These are phyloP conservation scores for Lupinus albus DNA, from an alignment of 306 rosid species.

Conservation along the genomic window DNA sequence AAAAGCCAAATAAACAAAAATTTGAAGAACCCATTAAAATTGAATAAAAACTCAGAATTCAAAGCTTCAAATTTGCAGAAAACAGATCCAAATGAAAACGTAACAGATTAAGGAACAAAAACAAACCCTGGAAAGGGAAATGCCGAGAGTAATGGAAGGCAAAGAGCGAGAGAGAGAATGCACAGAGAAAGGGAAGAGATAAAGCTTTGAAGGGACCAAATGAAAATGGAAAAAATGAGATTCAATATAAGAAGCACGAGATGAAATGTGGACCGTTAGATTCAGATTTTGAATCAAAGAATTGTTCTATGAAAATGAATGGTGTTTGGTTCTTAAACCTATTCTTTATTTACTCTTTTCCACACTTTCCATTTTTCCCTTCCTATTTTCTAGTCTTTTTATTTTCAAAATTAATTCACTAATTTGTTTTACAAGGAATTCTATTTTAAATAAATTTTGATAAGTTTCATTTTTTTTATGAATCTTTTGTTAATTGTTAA, in stretches of 20 bases:
- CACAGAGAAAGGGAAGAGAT: constrained; percentile 29
- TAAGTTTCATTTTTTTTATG: no score
- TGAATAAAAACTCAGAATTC: neutral
- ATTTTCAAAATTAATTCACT: neutral
- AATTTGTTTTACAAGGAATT: neutral
- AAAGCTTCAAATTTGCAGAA: neutral
- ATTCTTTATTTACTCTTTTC: constrained; percentile 13
- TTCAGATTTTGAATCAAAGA: constrained; percentile 38
- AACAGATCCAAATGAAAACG: no score
- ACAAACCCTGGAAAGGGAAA: constrained; percentile 51
- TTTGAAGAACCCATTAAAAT: constrained; percentile 8
- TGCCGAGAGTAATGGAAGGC: constrained; percentile 52
- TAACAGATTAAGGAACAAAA: neutral
- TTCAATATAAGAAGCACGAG: constrained; percentile 47
- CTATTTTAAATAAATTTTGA: no score
- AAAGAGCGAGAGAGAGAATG: constrained; percentile 38
- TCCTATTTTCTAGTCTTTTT: neutral
- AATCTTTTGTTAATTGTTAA: no score
- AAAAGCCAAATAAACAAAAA: neutral
- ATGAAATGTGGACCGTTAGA: constrained; percentile 64
- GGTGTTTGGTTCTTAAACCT: neutral
- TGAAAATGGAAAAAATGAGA: constrained; percentile 37
- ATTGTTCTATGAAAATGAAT: constrained; percentile 26
- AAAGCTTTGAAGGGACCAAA: constrained; percentile 33
- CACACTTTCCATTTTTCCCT: neutral